Evolutionary conservation across 257 asterid genomes (phyloP).

Genomic region (Ocimum tenuiflorum): DNA sequence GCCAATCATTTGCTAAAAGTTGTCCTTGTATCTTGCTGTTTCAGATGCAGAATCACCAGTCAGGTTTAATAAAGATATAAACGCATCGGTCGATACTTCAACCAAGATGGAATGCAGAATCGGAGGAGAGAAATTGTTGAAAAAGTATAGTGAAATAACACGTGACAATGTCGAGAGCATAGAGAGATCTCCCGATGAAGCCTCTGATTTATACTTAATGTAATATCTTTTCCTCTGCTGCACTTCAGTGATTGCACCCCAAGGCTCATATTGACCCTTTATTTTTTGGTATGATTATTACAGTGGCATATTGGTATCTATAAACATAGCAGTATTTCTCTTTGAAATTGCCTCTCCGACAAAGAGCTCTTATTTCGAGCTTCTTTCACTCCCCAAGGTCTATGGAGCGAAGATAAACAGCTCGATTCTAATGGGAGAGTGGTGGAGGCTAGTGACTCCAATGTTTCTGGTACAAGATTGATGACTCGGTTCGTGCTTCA

Average conservation of each 20-base stretch:
- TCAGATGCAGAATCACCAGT: constrained; percentile 37
- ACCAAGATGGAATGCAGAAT: constrained; percentile 21
- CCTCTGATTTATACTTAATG: constrained; percentile 62
- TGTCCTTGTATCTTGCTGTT: constrained; percentile 1
- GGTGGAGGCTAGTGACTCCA: constrained; percentile 93
- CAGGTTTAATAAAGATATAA: constrained; percentile 20
- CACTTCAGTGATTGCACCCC: background rate
- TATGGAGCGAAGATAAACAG: constrained; percentile 81
- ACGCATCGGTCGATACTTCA: constrained; percentile 18
- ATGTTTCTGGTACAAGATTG: constrained; percentile 91
- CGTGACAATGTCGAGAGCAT: constrained; percentile 16
- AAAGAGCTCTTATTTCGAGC: constrained; percentile 47
- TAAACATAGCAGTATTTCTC: constrained; percentile 72
- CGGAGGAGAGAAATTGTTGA: constrained; percentile 20
- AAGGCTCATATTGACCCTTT: background rate
- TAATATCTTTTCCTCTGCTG: constrained; percentile 23
- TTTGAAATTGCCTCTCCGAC: constrained; percentile 80
- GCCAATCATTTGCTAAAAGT: background rate
- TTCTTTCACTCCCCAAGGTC: constrained; percentile 57
- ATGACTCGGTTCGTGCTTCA: constrained; percentile 60
- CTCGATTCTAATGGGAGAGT: constrained; percentile 72
- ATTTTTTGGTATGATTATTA: constrained; percentile 20
- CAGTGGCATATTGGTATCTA: constrained; percentile 59
- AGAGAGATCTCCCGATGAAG: constrained; percentile 32
- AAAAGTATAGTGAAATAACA: constrained; percentile 29